phyloP scores from a whole-genome alignment of 2,329 filamentous ascomycete genomes.

The Ramichloridium luteum region DNA sequence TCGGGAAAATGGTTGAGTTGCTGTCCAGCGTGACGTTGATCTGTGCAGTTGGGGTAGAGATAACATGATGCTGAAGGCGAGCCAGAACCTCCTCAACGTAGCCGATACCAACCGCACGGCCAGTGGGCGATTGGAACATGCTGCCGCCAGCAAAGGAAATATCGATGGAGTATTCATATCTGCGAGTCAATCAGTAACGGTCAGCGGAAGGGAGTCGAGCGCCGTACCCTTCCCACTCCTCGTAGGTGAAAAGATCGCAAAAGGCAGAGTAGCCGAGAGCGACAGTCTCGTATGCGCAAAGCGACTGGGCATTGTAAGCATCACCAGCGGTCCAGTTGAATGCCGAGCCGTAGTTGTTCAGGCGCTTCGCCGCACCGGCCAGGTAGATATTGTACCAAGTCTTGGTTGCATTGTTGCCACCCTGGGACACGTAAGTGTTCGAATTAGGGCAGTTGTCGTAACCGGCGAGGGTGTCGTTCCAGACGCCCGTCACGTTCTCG shows the following conservation, averaged over 20 bases:
- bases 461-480: slow-evolving; percentile 59
- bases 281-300: slow-evolving; percentile 71
- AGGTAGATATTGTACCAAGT: slow-evolving; percentile 57
- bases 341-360: slow-evolving; percentile 33
- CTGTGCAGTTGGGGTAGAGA: slow-evolving; percentile 30
- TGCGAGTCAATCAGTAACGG: neutral
- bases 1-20: slow-evolving; percentile 56
- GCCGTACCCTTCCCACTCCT: slow-evolving; percentile 53
- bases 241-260: slow-evolving; percentile 61
- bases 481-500: no score
- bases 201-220: no score
- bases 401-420: slow-evolving; percentile 41
- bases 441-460: slow-evolving; percentile 55
- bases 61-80: slow-evolving; percentile 50
- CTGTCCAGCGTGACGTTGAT: slow-evolving; percentile 58
- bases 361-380: slow-evolving; percentile 48
- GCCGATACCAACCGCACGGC: slow-evolving; percentile 59
- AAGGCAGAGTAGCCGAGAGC: slow-evolving; percentile 63
- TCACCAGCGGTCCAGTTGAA: slow-evolving; percentile 50
- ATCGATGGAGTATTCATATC: slow-evolving; percentile 59
- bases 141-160: slow-evolving; percentile 48
- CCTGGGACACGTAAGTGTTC: slow-evolving; percentile 33
- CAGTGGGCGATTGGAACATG: slow-evolving; percentile 53
- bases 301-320: slow-evolving; percentile 54
- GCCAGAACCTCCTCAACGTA: slow-evolving; percentile 63